Evolutionary conservation across 2,329 filamentous ascomycete species (phyloP).

Genomic region (Corinectria fuckeliana): DNA sequence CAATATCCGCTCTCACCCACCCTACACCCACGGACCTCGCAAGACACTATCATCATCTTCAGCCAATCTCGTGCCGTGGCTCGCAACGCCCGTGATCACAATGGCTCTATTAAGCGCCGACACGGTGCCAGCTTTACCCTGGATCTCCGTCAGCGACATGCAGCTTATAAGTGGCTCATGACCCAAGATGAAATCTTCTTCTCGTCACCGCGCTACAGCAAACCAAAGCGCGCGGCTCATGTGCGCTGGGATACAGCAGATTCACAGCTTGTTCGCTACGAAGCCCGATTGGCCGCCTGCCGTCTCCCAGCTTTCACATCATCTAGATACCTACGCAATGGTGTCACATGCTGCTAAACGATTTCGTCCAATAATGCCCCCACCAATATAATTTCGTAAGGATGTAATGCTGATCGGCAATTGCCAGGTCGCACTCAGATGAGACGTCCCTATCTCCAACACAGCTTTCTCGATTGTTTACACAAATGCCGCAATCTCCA

Average conservation of each 20-base stretch:
- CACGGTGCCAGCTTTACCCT: constrained; percentile 2
- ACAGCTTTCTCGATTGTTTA: no score
- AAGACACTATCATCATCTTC: neutral
- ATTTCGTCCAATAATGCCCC: neutral
- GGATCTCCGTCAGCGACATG: neutral
- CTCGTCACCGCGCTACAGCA: neutral
- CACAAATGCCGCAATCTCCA: neutral
- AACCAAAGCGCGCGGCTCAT: constrained; percentile 14
- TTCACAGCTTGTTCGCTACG: neutral
- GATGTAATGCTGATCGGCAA: neutral
- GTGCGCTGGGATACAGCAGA: neutral
- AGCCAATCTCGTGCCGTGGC: constrained; percentile 1
- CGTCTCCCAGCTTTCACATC: neutral
- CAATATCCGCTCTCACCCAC: neutral
- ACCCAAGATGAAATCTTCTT: neutral
- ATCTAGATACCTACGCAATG: no score
- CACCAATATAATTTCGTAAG: neutral
- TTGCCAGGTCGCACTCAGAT: neutral
- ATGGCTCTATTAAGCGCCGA: constrained; percentile 7
- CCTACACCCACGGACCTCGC: neutral
- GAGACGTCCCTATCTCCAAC: no score
- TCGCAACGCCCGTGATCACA: neutral
- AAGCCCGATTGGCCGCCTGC: constrained; percentile 8
- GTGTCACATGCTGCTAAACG: constrained; percentile 1
- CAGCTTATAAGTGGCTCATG: neutral